These are phyloP conservation scores for Pseudocercospora eumusae DNA, from an alignment of 2,329 filamentous ascomycete genomes.

Conservation along the genomic window DNA sequence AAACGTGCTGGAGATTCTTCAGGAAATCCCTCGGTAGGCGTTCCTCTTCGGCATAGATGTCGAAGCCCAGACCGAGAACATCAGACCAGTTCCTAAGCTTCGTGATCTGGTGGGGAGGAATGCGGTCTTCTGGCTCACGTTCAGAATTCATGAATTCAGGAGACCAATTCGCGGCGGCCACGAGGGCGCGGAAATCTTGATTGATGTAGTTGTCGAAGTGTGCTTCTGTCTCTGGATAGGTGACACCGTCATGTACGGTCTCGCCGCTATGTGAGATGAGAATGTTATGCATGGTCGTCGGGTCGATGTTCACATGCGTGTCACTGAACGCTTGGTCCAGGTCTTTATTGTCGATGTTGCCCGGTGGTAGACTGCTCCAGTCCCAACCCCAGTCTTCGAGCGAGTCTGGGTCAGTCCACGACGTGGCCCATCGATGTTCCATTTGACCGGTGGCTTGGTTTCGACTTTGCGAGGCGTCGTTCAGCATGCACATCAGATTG, in stretches of 20 bases:
- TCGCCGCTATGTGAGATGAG: neutral
- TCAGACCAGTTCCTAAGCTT: constrained; percentile 4
- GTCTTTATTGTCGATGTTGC: no score
- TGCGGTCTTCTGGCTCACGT: neutral
- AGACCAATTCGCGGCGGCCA: neutral
- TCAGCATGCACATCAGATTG: neutral
- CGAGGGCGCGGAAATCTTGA: neutral
- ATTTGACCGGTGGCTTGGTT: neutral
- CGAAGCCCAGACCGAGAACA: neutral
- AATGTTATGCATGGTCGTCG: no score
- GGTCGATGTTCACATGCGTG: no score
- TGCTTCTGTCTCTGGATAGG: neutral
- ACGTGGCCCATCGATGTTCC: neutral
- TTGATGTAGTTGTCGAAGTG: neutral
- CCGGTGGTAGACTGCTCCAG: no score
- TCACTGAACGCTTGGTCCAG: no score
- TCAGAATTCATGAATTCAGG: neutral
- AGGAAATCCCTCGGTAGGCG: neutral
- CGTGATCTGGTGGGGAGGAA: neutral
- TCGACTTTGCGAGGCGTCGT: neutral
- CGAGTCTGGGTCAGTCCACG: neutral
- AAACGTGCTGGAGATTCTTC: neutral
- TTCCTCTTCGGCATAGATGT: neutral
- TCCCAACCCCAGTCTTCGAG: neutral
- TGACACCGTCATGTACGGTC: neutral